Evolutionary conservation across 2,329 filamentous ascomycete species (phyloP), one percentile per base, ranked within the genome.

Genomic region (Cyphellophora europaea): DNA sequence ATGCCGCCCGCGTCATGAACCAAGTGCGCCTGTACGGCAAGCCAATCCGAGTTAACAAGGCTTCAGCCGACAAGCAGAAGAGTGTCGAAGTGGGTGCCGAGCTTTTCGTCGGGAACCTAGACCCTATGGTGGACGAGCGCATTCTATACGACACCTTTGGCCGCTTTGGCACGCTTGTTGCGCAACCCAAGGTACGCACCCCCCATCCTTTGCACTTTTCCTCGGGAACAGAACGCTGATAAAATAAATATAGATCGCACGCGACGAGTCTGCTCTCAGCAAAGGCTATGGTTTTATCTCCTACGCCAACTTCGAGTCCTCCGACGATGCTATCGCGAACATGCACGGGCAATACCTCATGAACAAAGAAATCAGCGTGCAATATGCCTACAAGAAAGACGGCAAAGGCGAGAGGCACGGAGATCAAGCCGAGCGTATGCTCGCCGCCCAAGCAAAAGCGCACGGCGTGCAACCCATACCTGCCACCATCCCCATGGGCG

Each of bases 361-460:
- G 70, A 94, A 91, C 69, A 94, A 94, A 65, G 84, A 94, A 59
- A 82, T 96, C 50, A 84, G 82, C 3, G 91, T 98, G 29, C 89
- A 96, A 61, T 98, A 96, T 59, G 91, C 91, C 25, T 96, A 94
- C 73, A 98, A 98, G 71, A 96, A 96, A 63, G 91, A 98, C 53
- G 91, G 91, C 49, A 94, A 94, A 65, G 89, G 89, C 50, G 89
- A 96, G 64, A 72, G 91, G 39, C 91, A 98, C 56, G 91, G 91
- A 51, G 91, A 98, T 57, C 75, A 87, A 50, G 91, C 91, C 18
- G 91, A 98, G 63, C 73, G 91, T 53, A 82, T 86, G 66, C 74
- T 98, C 30, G 91, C 91, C 18, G 79, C 82, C 17, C 84, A 95
- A 62, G 91, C 88, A 38, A 89, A 89, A 63, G 89, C 88, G 56